Percentiles rank a stretch among this genome's conserved stretches.
These are phyloP conservation scores for Aschersonia sp. DNA, from an alignment of 2,329 filamentous ascomycete genomes.

Conservation along the genomic window DNA sequence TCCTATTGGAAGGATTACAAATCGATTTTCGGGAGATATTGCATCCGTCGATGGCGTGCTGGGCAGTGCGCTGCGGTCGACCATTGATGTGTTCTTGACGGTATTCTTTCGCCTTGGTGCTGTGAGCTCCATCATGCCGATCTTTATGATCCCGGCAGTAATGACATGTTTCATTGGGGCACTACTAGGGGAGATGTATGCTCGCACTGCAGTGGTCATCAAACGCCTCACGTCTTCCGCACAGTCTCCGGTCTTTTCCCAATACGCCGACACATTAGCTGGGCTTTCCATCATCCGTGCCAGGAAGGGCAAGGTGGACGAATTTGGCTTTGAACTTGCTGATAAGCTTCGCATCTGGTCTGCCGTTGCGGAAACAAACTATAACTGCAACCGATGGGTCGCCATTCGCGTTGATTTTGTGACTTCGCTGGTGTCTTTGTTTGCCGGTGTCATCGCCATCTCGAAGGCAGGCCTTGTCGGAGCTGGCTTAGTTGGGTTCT, in stretches of 20 bases:
- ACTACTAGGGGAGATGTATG: conserved; percentile 34
- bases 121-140: conserved; percentile 35
- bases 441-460: conserved; percentile 37
- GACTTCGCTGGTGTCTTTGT: conserved; percentile 34
- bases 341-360: conserved; percentile 32
- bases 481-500: conserved; percentile 41
- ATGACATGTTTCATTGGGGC: conserved; percentile 30
- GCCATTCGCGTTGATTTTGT: conserved; percentile 38
- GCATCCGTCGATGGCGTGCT: conserved; percentile 37
- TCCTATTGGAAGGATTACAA: conserved; percentile 36
- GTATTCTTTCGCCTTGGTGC: conserved; percentile 31
- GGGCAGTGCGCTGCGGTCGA: conserved; percentile 27
- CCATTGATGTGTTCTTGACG: conserved; percentile 25
- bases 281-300: conserved; percentile 38
- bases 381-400: conserved; percentile 44
- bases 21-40: conserved; percentile 43
- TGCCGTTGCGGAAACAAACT: conserved; percentile 32
- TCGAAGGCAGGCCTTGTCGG: conserved; percentile 29
- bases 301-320: conserved; percentile 28
- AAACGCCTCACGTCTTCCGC: conserved; percentile 30
- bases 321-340: conserved; percentile 34
- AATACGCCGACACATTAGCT: conserved; percentile 37
- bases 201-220: conserved; percentile 30
- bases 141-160: conserved; percentile 32
- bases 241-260: conserved; percentile 40